These are phyloP conservation scores for Rosa persica DNA, from an alignment of 306 rosid species.

Conservation along the genomic window DNA sequence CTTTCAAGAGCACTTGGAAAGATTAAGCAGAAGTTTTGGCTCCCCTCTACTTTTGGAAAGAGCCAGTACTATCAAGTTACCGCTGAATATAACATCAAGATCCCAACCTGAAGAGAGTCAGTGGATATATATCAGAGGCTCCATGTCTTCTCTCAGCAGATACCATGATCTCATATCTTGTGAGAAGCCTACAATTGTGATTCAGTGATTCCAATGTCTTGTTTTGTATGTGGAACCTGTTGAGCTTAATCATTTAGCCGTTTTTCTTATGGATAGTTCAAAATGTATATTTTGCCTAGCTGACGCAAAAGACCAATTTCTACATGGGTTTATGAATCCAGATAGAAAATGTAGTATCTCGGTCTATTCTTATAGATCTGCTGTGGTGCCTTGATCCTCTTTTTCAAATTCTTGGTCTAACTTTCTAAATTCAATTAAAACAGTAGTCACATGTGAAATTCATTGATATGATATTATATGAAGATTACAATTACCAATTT, in stretches of 20 bases:
- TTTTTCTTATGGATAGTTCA: background rate
- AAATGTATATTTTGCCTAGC: constrained; percentile 28
- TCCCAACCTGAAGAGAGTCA: constrained; percentile 52
- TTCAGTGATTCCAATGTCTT: background rate
- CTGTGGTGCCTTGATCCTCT: background rate
- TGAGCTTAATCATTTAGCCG: background rate
- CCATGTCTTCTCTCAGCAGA: constrained; percentile 8
- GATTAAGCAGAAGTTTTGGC: constrained; percentile 53
- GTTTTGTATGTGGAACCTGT: constrained; percentile 10
- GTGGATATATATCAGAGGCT: constrained; percentile 13
- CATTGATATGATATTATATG: background rate
- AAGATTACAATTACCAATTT: constrained; percentile 43
- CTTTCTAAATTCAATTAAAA: background rate
- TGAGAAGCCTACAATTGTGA: constrained; percentile 42
- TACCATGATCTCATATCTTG: constrained; percentile 60
- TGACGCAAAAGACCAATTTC: background rate
- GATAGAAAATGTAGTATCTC: background rate
- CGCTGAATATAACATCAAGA: constrained; percentile 20
- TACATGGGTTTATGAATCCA: background rate
- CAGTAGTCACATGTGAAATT: background rate
- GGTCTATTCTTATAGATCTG: background rate
- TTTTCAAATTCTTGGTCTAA: background rate
- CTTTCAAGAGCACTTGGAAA: constrained; percentile 35
- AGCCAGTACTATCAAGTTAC: constrained; percentile 15
- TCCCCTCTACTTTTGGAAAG: constrained; percentile 38